Evolutionary conservation across 345 rosid species (phyloP), one percentile per base, ranked within the genome.

Genomic region (Eucalyptus regnans): DNA sequence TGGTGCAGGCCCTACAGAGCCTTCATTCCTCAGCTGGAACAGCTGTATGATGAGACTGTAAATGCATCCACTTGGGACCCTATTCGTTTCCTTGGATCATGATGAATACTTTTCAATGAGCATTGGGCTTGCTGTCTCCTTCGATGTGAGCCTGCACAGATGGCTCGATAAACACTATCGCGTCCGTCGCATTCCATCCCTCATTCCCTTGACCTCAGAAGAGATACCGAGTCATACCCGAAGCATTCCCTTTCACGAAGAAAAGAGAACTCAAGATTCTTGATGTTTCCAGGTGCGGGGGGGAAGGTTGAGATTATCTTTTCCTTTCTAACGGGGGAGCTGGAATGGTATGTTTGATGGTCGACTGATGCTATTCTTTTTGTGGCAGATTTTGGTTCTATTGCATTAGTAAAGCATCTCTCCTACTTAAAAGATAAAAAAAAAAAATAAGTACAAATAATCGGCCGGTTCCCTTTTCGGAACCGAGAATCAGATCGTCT

Each of bases 111-210:
- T 94, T 94, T 92, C 90, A 92, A 92, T 90, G 87, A 91, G 96
- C 96, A 97, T 95, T n/a, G 94, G 99, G 99, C 95, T 94, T n/a
- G 95, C 95, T 16, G 93, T 96, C 89, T 96, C 98, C 15, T 96
- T 93, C 92, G 92, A 91, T 76, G 90, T 66, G 44, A 91, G 80
- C 86, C 86, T 94, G 83, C 94, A 91, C 52, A 91, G 91, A 66
- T 89, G 88, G 56, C 87, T 96, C 89, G 91, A 91, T 37, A 91
- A 89, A 64, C 90, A 88, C 89, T 96, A 90, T 87, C 88, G 27
- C 11, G 92, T 96, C 83, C 85, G 90, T 86, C 95, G 94, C 50
- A 96, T 96, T 43, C 98, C 98, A 9, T 94, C 95, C 16, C 92
- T 95, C 29, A 80, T 94, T 90, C 92, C 99, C 51, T 87, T 94